These are phyloP conservation scores for Tricholoma saponaceum DNA, from an alignment of 768 basidiomycete genomes.

Conservation along the genomic window DNA sequence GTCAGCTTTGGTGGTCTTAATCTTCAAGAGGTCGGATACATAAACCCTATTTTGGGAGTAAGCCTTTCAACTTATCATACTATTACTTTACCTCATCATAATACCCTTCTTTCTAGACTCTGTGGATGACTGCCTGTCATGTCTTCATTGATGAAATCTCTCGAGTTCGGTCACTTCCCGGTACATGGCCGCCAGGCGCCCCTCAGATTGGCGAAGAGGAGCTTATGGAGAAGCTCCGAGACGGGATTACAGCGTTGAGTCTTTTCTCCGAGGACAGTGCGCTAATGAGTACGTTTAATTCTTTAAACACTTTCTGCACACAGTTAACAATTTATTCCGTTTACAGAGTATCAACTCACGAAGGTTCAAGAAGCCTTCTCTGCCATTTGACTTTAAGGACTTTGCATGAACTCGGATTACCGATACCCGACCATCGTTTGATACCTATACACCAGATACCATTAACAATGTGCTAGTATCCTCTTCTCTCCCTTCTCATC, in stretches of 20 bases:
- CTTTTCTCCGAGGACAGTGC: slow-evolving; percentile 41
- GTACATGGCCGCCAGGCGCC: slow-evolving; percentile 24
- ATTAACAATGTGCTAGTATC: neutral
- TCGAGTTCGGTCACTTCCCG: slow-evolving; percentile 30
- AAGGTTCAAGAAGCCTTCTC: slow-evolving; percentile 44
- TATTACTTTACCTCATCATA: slow-evolving; percentile 5
- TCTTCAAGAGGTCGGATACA: slow-evolving; percentile 33
- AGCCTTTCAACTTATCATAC: slow-evolving; percentile 19
- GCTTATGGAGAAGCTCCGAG: slow-evolving; percentile 34
- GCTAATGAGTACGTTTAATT: slow-evolving; percentile 39
- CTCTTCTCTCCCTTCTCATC: neutral
- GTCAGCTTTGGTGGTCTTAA: slow-evolving; percentile 35
- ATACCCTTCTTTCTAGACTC: slow-evolving; percentile 27
- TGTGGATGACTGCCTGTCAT: slow-evolving; percentile 44
- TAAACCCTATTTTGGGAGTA: slow-evolving; percentile 53
- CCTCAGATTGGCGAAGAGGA: slow-evolving; percentile 33
- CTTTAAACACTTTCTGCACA: neutral
- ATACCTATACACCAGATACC: slow-evolving; percentile 11
- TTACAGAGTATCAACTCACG: slow-evolving; percentile 39
- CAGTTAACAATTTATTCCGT: slow-evolving; percentile 4
- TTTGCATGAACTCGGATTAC: neutral
- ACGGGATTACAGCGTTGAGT: slow-evolving; percentile 36
- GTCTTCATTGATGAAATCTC: slow-evolving; percentile 46
- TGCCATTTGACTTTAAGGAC: slow-evolving; percentile 25
- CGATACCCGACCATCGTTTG: slow-evolving; percentile 11